These are phyloP conservation scores for Pichia nakasei DNA, from an alignment of 805 yeast genomes.

Conservation along the genomic window DNA sequence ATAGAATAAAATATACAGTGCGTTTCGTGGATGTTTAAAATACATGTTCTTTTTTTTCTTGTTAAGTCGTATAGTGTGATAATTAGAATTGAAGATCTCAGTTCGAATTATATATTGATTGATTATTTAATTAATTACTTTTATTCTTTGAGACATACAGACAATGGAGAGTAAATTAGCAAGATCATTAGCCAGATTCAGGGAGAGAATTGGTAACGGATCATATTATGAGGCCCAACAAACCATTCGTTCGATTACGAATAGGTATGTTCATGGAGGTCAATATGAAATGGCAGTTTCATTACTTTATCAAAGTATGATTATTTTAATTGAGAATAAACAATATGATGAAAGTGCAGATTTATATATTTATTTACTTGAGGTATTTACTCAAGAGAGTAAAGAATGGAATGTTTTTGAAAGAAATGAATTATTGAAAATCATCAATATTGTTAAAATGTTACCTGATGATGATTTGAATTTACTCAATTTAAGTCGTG, in stretches of 20 bases:
- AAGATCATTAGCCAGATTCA: slow-evolving; percentile 57
- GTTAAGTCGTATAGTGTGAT: too few relatives aligned
- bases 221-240: slow-evolving; percentile 95
- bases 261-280: slow-evolving; percentile 65
- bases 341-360: slow-evolving; percentile 82
- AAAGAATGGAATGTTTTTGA: slow-evolving; percentile 26
- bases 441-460: slow-evolving; percentile 33
- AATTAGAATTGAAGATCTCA: too few relatives aligned
- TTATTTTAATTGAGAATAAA: slow-evolving; percentile 54
- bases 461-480: slow-evolving; percentile 50
- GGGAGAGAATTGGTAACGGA: slow-evolving; percentile 55
- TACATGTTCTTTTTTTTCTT: too few relatives aligned
- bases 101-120: too few relatives aligned
- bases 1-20: too few relatives aligned
- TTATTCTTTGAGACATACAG: too few relatives aligned
- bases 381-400: slow-evolving; percentile 45
- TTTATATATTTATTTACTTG: slow-evolving; percentile 61
- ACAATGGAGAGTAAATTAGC: slow-evolving; percentile 31
- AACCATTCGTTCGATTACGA: slow-evolving; percentile 81
- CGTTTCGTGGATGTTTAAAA: too few relatives aligned
- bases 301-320: slow-evolving; percentile 61
- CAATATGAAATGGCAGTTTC: slow-evolving; percentile 67
- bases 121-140: too few relatives aligned
- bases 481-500: slow-evolving; percentile 57
- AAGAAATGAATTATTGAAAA: slow-evolving; percentile 24